These are phyloP conservation scores for Ogataea naganishii DNA, from an alignment of 805 yeast genomes.

Conservation along the genomic window DNA sequence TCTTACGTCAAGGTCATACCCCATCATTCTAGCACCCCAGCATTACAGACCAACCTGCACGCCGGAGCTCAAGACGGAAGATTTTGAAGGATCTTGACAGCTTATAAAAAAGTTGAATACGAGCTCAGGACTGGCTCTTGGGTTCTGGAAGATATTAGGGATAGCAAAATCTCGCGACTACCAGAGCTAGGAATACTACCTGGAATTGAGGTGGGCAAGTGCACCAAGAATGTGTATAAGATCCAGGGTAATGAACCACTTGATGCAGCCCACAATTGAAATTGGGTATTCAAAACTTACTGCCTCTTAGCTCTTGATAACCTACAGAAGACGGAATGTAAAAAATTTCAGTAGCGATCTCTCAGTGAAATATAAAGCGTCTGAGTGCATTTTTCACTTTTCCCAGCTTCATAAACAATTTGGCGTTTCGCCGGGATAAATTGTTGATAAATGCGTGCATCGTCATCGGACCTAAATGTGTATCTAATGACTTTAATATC, in stretches of 20 bases:
- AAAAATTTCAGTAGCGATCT: no score
- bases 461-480: constrained; percentile 85
- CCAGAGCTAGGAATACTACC: constrained; percentile 23
- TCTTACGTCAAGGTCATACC: constrained; percentile 18
- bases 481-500: constrained; percentile 69
- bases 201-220: constrained; percentile 31
- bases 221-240: constrained; percentile 30
- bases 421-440: constrained; percentile 85
- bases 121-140: constrained; percentile 27
- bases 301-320: no score
- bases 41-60: constrained; percentile 23
- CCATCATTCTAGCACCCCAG: constrained; percentile 11
- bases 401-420: constrained; percentile 55
- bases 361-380: no score
- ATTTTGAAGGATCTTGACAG: constrained; percentile 18
- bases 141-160: constrained; percentile 25
- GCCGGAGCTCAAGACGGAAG: constrained; percentile 19
- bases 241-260: constrained; percentile 29
- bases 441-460: constrained; percentile 70
- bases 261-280: no score
- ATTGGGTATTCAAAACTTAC: no score
- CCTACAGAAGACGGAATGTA: no score
- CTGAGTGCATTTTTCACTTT: constrained; percentile 12
- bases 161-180: constrained; percentile 26
- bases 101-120: constrained; percentile 17